Percentiles rank a stretch among this genome's conserved stretches.
Evolutionary conservation across 352 stramenopile genomes (phyloP).

Genomic region (Globisporangium splendens): DNA sequence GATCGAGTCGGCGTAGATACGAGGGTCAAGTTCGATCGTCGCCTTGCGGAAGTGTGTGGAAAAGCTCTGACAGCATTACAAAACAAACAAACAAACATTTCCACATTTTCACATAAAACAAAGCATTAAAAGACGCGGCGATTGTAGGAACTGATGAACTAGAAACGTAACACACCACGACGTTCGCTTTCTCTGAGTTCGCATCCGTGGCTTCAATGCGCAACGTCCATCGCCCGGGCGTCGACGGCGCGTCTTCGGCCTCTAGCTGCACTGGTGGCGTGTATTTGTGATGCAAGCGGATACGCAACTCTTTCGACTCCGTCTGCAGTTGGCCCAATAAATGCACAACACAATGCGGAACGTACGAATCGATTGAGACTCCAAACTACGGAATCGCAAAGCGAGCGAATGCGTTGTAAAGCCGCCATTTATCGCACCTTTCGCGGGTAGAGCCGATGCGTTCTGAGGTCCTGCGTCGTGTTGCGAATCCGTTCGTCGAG

Average conservation of each 20-base stretch:
- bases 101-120: neutral
- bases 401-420: neutral
- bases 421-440: conserved; percentile 17
- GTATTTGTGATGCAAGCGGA: conserved; percentile 67
- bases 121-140: too few species aligned
- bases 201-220: conserved; percentile 54
- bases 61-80: conserved; percentile 44
- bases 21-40: conserved; percentile 67
- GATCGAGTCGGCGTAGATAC: conserved; percentile 61
- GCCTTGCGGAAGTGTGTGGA: conserved; percentile 75
- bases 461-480: conserved; percentile 55
- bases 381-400: neutral
- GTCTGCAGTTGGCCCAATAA: conserved; percentile 16
- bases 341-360: neutral
- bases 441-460: conserved; percentile 54
- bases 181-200: conserved; percentile 19
- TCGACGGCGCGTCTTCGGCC: conserved; percentile 22
- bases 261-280: conserved; percentile 32
- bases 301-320: conserved; percentile 50
- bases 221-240: conserved; percentile 56
- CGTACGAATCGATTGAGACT: neutral
- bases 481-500: conserved; percentile 40
- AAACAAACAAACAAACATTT: neutral
- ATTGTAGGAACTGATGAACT: too few species aligned
- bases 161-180: conserved; percentile 29